Evolutionary conservation across 2,329 filamentous ascomycete species (phyloP), one percentile per base, ranked within the genome.

Genomic region (Bipolaris oryzae): DNA sequence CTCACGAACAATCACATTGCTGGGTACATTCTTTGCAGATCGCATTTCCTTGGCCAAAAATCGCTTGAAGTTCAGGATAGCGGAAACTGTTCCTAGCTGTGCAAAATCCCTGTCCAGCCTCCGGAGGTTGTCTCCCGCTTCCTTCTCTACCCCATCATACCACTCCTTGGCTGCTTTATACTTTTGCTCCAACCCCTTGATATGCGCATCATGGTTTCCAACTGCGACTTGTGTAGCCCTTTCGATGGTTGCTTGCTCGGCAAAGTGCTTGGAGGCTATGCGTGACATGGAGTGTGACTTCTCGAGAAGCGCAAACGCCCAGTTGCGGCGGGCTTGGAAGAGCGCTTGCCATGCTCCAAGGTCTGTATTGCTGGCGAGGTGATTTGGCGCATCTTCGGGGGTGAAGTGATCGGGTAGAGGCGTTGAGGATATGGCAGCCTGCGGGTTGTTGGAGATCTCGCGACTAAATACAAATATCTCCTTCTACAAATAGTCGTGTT

Each of bases 401-500:
- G 82, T 81, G 60, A 88, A 85, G 41, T 85, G 77, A 51, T 82
- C 80, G 6, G 83, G 81, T 77, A 89, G 66, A 64, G 79, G 82
- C 57, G 80, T 81, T 34, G 83, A 85, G 33, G 80, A 70, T 43
- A 84, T 80, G 58, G 7, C 82, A 69, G 49, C 84, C 69, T 70
- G 79, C 83, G 62, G 62, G 58, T 68, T 59, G 66, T 71, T 70
- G 61, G 77, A 72, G 69, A 80, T 72, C 73, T 79, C 87, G 60
- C 92, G 89, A 76, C 97, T 92, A 77, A 96, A 99, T 50, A 98
- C 86, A 74, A 90, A 98, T 55, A 99, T 87, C 74, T 98, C 92
- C 64, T 87, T 90, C 89, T 96, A 41, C 31, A 53, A 44, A n/a
- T 28, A 25, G 7, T 35, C 20, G 21, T 38, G 20, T 66, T 51